Conservation (phyloP, 2,329 filamentous ascomycete genomes). For the Pleomassaria siparia region DNA sequence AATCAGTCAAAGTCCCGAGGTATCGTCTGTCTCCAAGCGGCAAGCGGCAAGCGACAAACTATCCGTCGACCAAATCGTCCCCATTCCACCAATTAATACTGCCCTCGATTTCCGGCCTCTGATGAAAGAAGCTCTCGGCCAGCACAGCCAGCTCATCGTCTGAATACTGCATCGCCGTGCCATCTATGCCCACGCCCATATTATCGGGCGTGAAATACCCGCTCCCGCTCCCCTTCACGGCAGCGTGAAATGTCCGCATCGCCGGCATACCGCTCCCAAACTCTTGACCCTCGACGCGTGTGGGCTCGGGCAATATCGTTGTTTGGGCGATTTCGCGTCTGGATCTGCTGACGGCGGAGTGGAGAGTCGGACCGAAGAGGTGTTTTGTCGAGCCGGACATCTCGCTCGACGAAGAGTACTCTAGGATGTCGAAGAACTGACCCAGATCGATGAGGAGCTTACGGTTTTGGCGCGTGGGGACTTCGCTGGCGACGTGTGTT, state of each 20-base stretch:
- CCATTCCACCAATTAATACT: constrained; percentile 1
- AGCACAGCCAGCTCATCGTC: background rate
- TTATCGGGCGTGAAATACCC: background rate
- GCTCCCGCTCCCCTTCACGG: background rate
- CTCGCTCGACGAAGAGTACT: background rate
- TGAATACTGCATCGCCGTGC: background rate
- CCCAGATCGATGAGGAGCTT: background rate
- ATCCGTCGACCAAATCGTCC: background rate
- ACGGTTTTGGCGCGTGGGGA: background rate
- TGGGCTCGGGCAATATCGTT: background rate
- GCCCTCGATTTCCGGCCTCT: background rate
- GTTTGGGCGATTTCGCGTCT: background rate
- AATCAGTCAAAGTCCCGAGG: too few relatives aligned
- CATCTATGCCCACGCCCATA: background rate
- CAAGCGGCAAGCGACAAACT: too few relatives aligned
- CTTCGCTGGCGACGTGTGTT: background rate
- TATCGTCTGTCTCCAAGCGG: too few relatives aligned
- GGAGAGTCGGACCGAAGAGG: background rate
- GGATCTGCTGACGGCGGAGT: background rate
- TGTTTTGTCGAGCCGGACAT: background rate
- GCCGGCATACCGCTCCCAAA: background rate
- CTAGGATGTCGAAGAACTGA: background rate
- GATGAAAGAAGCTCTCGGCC: constrained; percentile 1
- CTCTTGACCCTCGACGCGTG: background rate
- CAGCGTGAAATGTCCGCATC: background rate